Percentiles rank a stretch among this genome's conserved stretches.
Conservation (phyloP, 257 asterid genomes). For the Mitragyna speciosa region DNA sequence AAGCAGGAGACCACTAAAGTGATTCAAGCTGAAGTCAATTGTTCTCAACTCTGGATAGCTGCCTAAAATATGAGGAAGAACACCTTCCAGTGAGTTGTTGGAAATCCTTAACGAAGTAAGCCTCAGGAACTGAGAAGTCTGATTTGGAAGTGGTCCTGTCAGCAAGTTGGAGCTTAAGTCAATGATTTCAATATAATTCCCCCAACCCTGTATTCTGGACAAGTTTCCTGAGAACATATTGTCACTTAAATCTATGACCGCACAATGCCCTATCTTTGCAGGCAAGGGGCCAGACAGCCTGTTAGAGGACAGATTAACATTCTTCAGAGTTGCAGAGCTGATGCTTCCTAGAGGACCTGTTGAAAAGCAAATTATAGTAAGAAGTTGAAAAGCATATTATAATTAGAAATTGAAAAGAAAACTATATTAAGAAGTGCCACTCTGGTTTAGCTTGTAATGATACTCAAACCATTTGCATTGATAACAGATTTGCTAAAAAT, state of each 20-base stretch:
- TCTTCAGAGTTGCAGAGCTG: conserved; percentile 55
- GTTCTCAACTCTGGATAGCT: conserved; percentile 58
- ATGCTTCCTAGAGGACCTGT: conserved; percentile 71
- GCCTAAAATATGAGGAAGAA: conserved; percentile 54
- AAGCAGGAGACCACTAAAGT: conserved; percentile 54
- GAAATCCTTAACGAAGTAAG: conserved; percentile 66
- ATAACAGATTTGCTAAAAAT: background rate
- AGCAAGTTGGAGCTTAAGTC: conserved; percentile 71
- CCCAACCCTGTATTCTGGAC: conserved; percentile 74
- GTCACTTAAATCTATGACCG: conserved; percentile 65
- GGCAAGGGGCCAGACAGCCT: conserved; percentile 79
- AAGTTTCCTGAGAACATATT: conserved; percentile 66
- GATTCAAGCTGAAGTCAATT: conserved; percentile 67
- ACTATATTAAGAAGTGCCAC: conserved; percentile 13
- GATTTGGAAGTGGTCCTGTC: conserved; percentile 51
- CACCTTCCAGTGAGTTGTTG: conserved; percentile 76
- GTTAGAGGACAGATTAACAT: conserved; percentile 67
- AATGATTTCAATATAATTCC: conserved; percentile 64
- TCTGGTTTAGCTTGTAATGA: background rate
- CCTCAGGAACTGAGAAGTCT: conserved; percentile 75
- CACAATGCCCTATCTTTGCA: conserved; percentile 61
- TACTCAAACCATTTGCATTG: background rate
- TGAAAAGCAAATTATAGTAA: conserved; percentile 25
- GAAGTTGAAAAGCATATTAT: conserved; percentile 26
- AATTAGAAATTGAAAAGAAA: conserved; percentile 28